phyloP scores from a whole-genome alignment of 1,284 basidiomycete genomes.

The Omphalotus olearius region DNA sequence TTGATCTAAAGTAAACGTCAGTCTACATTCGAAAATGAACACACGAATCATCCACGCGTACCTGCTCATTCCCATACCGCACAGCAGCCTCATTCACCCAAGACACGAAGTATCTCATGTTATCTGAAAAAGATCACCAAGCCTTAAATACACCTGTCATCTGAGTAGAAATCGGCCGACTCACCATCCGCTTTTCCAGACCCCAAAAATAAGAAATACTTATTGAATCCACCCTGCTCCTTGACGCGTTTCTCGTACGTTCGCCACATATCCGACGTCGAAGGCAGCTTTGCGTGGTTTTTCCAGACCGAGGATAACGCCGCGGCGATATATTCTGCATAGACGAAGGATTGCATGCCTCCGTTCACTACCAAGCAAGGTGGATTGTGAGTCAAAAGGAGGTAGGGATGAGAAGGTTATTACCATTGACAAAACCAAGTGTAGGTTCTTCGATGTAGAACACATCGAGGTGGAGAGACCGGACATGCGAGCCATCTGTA shows the following conservation, averaged over 20 bases:
- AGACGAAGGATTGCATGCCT: constrained; percentile 35
- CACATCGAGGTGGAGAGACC: constrained; percentile 39
- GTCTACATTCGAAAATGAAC: too few species aligned
- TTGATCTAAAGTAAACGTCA: too few species aligned
- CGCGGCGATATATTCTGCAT: constrained; percentile 31
- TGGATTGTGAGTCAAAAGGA: neutral
- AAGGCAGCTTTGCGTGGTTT: constrained; percentile 28
- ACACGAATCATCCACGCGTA: constrained; percentile 3
- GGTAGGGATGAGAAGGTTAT: neutral
- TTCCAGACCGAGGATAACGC: constrained; percentile 35
- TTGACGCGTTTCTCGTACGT: constrained; percentile 21
- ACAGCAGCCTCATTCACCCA: constrained; percentile 31
- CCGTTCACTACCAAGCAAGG: constrained; percentile 27
- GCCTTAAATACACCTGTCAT: neutral
- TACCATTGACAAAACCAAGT: constrained; percentile 36
- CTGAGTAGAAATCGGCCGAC: constrained; percentile 7
- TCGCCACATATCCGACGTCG: constrained; percentile 26
- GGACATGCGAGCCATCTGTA: constrained; percentile 42
- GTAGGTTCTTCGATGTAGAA: constrained; percentile 50
- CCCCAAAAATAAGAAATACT: constrained; percentile 30
- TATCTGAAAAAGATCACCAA: constrained; percentile 15
- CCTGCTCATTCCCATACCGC: constrained; percentile 29
- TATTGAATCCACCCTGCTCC: constrained; percentile 31
- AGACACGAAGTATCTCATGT: constrained; percentile 26
- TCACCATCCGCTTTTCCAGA: constrained; percentile 21